phyloP scores from a whole-genome alignment of 2,329 filamentous ascomycete genomes.

The Arthrobotrys iridis region DNA sequence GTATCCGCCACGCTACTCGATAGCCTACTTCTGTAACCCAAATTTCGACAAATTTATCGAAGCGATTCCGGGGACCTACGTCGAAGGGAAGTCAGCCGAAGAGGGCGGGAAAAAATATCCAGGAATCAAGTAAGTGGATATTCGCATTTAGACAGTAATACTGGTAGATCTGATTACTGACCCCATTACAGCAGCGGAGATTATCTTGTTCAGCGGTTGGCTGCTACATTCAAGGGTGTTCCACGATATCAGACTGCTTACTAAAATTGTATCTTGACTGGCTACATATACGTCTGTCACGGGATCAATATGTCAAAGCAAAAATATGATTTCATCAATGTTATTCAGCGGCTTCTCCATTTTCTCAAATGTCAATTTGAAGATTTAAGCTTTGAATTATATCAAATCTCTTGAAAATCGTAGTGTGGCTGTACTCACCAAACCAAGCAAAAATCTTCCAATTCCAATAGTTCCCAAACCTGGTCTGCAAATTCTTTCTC shows the following conservation, averaged over 20 bases:
- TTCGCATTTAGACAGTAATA: not conserved
- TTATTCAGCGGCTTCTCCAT: slow-evolving; percentile 4
- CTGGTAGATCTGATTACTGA: not conserved
- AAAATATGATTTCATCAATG: not conserved
- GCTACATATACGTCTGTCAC: no score
- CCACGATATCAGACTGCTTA: slow-evolving; percentile 43
- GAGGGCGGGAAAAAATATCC: slow-evolving; percentile 79
- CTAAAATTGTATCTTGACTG: not conserved
- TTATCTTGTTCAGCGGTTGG: slow-evolving; percentile 80
- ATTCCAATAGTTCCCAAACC: slow-evolving; percentile 45
- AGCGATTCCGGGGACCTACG: slow-evolving; percentile 80
- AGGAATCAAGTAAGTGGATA: slow-evolving; percentile 68
- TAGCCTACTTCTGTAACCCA: slow-evolving; percentile 93
- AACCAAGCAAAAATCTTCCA: slow-evolving; percentile 46
- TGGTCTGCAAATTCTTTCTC: slow-evolving; percentile 40
- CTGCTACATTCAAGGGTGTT: slow-evolving; percentile 68
- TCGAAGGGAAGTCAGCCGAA: slow-evolving; percentile 60
- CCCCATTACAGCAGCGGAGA: slow-evolving; percentile 69
- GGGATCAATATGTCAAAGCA: no score
- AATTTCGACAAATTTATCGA: slow-evolving; percentile 80
- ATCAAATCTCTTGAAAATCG: not conserved
- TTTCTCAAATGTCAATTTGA: not conserved
- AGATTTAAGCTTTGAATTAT: not conserved
- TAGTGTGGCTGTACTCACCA: slow-evolving; percentile 14
- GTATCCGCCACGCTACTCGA: slow-evolving; percentile 82